Base-by-base conservation (phyloP, 2,329 filamentous ascomycete genomes). In the Alternaria conjuncta region DNA sequence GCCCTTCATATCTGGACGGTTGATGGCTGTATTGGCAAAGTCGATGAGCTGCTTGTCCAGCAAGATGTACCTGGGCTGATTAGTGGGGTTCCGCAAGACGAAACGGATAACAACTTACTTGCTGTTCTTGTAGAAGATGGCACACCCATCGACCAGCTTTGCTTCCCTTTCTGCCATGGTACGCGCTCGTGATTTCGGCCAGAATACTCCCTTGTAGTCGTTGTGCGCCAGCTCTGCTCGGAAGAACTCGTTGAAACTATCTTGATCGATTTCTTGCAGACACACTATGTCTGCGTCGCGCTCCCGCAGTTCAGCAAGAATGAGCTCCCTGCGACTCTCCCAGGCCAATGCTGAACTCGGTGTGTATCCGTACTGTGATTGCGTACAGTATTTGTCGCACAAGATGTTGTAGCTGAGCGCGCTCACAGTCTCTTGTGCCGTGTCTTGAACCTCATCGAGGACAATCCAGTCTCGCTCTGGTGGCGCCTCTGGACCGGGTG, bases 351-450 rank as follows among this genome's bases (percentile, higher is more conserved):
- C 93, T 59, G 87, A 87, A 15, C 90, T 90, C 3, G 96, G 92
- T 0, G 94, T 95, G 79, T 98, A 98, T 46, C 95, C 95, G 78
- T 97, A 98, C 66, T 92, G 89, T 58, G 89, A 86, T 58, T 89
- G 86, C 0, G 94, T 97, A 5, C 94, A 94, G 73, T 96, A 97
- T 75, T 94, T 93, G 80, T 97, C 94, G 81, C 95, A 97, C 11
- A 99, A 87, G 50, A 95, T 97, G 79, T 99, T 99, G 89, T 96
- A 97, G 21, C 93, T 96, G 65, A 98, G 86, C 9, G 97, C 90
- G 61, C 92, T 93, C 78, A 98, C 89, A 57, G 89, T 90, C 75
- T 97, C 79, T 58, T 83, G 78, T 47, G 80, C 73, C 36, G 80
- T 66, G 83, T 85, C 59, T 85, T 74, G 70, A 4, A 79, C 75